Percentiles rank a stretch among this genome's conserved stretches.
These are phyloP conservation scores for Apiotrichum montevideense DNA, from an alignment of 1,284 basidiomycete species.

Conservation along the genomic window DNA sequence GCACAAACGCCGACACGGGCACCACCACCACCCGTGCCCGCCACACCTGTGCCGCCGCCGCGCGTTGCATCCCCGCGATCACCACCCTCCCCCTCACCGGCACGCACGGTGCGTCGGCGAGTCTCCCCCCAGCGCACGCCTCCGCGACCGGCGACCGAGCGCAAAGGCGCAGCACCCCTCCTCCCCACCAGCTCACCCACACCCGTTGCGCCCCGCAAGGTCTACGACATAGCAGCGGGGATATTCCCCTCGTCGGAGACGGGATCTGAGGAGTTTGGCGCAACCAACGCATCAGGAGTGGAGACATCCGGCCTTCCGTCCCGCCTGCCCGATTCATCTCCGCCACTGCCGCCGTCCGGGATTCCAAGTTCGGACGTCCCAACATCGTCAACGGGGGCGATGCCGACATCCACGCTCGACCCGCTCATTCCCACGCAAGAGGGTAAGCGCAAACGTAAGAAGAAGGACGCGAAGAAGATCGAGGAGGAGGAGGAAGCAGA, in stretches of 20 bases:
- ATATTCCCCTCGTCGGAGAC: constrained; percentile 4
- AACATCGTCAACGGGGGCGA: not conserved
- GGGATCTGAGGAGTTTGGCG: not conserved
- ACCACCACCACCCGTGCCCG: too few relatives aligned
- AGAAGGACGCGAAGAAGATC: constrained; percentile 26
- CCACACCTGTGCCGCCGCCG: too few relatives aligned
- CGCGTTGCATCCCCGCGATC: too few relatives aligned
- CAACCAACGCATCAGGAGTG: not conserved
- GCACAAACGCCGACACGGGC: too few relatives aligned
- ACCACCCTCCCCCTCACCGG: too few relatives aligned
- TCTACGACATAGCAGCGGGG: constrained; percentile 7
- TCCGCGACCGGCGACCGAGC: not conserved
- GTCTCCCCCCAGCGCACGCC: not conserved
- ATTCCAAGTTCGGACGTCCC: not conserved
- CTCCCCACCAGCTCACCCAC: constrained; percentile 14
- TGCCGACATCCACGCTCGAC: constrained; percentile 10
- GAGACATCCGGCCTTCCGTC: not conserved
- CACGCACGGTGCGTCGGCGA: too few relatives aligned
- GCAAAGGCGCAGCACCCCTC: not conserved
- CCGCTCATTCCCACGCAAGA: constrained; percentile 13
- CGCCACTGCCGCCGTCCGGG: not conserved
- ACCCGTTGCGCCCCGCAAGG: not conserved
- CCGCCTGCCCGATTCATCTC: not conserved
- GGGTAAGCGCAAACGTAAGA: constrained; percentile 14
- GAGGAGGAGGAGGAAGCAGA: constrained; percentile 33